Conservation (phyloP, 345 rosid species). For the Pelargonium nanum region DNA sequence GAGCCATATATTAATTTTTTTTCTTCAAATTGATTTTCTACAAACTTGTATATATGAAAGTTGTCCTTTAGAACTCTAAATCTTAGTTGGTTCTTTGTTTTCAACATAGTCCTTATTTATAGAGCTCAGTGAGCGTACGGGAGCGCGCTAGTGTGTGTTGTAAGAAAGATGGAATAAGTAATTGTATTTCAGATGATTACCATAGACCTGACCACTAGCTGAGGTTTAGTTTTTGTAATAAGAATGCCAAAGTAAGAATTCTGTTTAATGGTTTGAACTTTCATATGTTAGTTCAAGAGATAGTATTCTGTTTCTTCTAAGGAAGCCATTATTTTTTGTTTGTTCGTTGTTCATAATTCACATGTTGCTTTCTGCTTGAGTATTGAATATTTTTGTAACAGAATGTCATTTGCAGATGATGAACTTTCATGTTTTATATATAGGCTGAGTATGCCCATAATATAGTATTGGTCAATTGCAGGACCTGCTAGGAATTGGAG, state of each 20-base stretch:
- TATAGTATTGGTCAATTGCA: conserved; percentile 13
- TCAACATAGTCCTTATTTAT: too few relatives aligned
- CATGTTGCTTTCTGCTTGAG: background rate
- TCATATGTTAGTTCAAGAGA: too few relatives aligned
- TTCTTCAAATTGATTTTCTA: background rate
- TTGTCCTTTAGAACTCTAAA: background rate
- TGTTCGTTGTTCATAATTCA: too few relatives aligned
- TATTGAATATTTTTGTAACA: background rate
- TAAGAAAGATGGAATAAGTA: too few relatives aligned
- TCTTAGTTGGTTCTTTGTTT: background rate
- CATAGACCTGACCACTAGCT: background rate
- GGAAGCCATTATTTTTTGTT: background rate
- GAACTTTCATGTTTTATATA: background rate
- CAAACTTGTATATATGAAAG: background rate
- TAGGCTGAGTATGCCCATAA: conserved; percentile 9
- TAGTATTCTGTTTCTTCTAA: background rate
- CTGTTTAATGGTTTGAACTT: background rate
- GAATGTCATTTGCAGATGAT: background rate
- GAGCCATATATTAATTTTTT: background rate
- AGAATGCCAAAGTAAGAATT: background rate
- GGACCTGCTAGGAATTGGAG: conserved; percentile 82
- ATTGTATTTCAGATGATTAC: background rate
- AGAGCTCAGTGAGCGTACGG: too few relatives aligned
- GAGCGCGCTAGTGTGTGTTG: too few relatives aligned
- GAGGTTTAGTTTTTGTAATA: background rate